phyloP scores from a whole-genome alignment of 768 basidiomycete genomes.

The Hortiboletus campestris region DNA sequence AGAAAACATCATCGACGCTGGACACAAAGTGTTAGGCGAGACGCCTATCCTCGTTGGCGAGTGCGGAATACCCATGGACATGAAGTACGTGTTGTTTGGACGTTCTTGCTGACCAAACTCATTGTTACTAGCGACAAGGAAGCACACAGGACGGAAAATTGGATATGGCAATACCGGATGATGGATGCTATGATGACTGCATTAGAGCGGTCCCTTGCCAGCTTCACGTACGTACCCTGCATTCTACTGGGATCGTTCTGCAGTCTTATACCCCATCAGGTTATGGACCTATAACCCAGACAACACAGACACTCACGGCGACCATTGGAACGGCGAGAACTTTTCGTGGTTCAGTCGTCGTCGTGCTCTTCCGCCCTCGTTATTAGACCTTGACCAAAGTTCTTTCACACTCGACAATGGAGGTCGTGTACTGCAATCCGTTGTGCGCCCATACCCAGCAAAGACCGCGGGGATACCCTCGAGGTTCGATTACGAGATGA shows the following conservation, averaged over 20 bases:
- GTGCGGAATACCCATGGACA: constrained; percentile 94
- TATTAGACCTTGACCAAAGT: constrained; percentile 58
- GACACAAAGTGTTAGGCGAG: constrained; percentile 71
- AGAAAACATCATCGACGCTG: constrained; percentile 68
- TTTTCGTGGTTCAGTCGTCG: constrained; percentile 87
- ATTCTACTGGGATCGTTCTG: background rate
- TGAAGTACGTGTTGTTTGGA: constrained; percentile 64
- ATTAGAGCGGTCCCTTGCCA: constrained; percentile 71
- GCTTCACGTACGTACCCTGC: constrained; percentile 71
- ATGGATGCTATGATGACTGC: constrained; percentile 92
- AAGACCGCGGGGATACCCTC: constrained; percentile 87
- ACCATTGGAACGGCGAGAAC: constrained; percentile 95
- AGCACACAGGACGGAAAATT: constrained; percentile 73
- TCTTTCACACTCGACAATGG: constrained; percentile 80
- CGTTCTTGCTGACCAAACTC: background rate
- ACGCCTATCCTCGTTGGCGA: constrained; percentile 87
- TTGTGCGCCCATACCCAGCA: constrained; percentile 89
- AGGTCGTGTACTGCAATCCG: constrained; percentile 66
- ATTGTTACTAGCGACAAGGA: constrained; percentile 51
- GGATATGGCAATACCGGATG: constrained; percentile 83
- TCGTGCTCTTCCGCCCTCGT: constrained; percentile 53
- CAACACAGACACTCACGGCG: constrained; percentile 77
- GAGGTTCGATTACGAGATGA: constrained; percentile 74
- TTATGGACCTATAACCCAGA: constrained; percentile 94
- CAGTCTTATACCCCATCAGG: constrained; percentile 37